Percentiles rank a stretch among this genome's conserved stretches.
Evolutionary conservation across 345 rosid species (phyloP).

Genomic region (Salix caprea): DNA sequence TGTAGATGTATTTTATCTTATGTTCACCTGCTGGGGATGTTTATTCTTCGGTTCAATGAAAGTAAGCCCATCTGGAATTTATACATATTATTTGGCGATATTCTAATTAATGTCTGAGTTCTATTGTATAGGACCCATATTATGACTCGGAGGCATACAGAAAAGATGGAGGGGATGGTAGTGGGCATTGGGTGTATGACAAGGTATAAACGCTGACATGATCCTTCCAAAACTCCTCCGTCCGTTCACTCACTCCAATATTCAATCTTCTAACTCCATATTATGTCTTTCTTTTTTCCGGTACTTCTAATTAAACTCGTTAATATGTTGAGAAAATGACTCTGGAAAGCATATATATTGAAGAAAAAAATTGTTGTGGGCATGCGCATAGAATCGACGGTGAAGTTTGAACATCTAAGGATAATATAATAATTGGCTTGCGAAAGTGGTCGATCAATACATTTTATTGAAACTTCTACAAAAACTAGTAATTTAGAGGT

Average conservation of each 20-base stretch:
- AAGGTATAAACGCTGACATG: constrained; percentile 36
- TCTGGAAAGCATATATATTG: too few species aligned
- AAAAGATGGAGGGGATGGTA: constrained; percentile 89
- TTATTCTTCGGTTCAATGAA: constrained; percentile 73
- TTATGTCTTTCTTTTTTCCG: background rate
- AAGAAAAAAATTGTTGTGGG: too few species aligned
- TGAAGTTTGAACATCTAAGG: too few species aligned
- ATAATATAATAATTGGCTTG: too few species aligned
- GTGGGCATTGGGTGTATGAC: constrained; percentile 83
- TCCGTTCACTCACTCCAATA: background rate
- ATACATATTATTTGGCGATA: background rate
- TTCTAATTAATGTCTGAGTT: constrained; percentile 6
- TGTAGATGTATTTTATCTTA: constrained; percentile 74
- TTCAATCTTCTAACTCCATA: background rate
- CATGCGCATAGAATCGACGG: too few species aligned
- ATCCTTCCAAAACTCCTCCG: background rate
- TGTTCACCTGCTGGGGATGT: constrained; percentile 96
- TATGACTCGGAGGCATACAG: constrained; percentile 85
- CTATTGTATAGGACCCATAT: constrained; percentile 62
- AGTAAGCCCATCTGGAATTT: constrained; percentile 32
- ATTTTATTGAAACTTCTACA: too few species aligned
- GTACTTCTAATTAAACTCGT: too few species aligned
- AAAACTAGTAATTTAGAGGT: too few species aligned
- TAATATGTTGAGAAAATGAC: too few species aligned
- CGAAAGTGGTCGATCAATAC: too few species aligned